Percentiles rank a stretch among this genome's conserved stretches.
Conservation (phyloP, 345 rosid species). For the Moricandia arvensis region DNA sequence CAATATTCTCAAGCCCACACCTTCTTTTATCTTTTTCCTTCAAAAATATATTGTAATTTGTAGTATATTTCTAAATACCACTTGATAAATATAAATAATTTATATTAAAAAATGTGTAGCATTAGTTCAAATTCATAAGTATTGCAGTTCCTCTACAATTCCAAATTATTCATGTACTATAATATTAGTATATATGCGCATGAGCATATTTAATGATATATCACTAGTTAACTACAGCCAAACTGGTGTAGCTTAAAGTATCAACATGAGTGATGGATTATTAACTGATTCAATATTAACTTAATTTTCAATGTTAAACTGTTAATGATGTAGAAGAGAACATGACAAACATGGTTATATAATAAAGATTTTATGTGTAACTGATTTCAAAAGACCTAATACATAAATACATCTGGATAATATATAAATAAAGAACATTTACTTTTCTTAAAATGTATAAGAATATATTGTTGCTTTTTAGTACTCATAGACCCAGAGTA, state of each 20-base stretch:
- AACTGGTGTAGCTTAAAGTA: not conserved
- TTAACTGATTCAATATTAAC: not conserved
- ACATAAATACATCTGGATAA: not conserved
- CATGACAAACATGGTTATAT: not conserved
- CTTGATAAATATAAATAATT: no score
- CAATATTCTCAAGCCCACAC: constrained; percentile 51
- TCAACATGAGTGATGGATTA: not conserved
- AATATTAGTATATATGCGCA: not conserved
- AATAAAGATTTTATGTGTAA: not conserved
- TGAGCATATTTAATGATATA: not conserved
- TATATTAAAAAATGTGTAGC: no score
- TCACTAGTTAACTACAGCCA: not conserved
- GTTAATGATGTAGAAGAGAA: not conserved
- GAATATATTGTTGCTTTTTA: not conserved
- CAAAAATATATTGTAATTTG: not conserved
- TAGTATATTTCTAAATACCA: no score
- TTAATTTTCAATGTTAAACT: not conserved
- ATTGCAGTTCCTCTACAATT: not conserved
- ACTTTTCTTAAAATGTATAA: not conserved
- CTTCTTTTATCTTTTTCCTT: constrained; percentile 2
- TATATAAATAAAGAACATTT: not conserved
- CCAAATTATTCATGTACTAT: not conserved
- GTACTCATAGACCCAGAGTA: not conserved
- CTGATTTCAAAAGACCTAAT: not conserved
- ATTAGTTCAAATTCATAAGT: not conserved